Percentiles rank a stretch among this genome's conserved stretches.
These are phyloP conservation scores for Liriodendron chinense DNA, from an alignment of 164 flowering plant genomes.

Conservation along the genomic window DNA sequence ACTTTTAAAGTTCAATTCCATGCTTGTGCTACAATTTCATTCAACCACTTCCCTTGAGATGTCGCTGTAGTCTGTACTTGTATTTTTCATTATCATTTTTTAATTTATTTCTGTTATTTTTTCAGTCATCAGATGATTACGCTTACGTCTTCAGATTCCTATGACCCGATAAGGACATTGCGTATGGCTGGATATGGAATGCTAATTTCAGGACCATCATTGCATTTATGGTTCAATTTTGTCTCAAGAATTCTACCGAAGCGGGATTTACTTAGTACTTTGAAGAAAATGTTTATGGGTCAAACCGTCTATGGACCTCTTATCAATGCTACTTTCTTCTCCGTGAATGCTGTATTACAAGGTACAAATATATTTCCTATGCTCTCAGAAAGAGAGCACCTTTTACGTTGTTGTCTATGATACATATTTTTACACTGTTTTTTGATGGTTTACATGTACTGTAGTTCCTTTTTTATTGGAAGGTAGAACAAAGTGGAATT, in stretches of 20 bases:
- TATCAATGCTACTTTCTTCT: constrained; percentile 73
- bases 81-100: not conserved
- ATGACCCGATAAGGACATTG: constrained; percentile 63
- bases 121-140: constrained; percentile 49
- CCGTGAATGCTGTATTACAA: constrained; percentile 70
- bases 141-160: constrained; percentile 37
- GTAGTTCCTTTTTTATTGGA: too few species aligned
- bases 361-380: constrained; percentile 35
- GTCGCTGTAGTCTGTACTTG: constrained; percentile 9
- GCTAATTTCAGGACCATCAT: constrained; percentile 74
- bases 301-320: constrained; percentile 72
- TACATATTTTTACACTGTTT: not conserved
- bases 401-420: not conserved
- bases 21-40: not conserved
- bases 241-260: constrained; percentile 73
- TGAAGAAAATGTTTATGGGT: constrained; percentile 83
- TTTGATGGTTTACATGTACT: not conserved
- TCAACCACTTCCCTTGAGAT: not conserved
- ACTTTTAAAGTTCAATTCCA: too few species aligned
- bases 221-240: constrained; percentile 86
- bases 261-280: constrained; percentile 56
- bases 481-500: not conserved
- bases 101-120: not conserved
- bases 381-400: not conserved
- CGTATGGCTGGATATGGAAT: constrained; percentile 88